Percentiles rank a stretch among this genome's conserved stretches.
phyloP scores from a whole-genome alignment of 208 protist species.

The Acanthamoeba healyi region DNA sequence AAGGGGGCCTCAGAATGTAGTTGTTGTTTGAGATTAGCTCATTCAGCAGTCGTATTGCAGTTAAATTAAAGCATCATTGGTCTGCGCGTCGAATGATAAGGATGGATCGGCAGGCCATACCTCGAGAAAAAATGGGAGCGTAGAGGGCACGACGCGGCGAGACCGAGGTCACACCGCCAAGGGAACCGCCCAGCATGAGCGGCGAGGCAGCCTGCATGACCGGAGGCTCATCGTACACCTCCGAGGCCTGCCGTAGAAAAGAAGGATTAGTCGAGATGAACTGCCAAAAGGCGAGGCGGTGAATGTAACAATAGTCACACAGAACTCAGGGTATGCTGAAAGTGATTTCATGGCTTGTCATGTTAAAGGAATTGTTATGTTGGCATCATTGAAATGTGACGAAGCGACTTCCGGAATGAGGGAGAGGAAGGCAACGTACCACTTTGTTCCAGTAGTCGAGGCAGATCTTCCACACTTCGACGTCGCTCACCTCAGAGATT shows the following conservation, averaged over 20 bases:
- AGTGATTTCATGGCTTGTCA: neutral
- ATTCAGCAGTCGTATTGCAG: neutral
- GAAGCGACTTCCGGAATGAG: neutral
- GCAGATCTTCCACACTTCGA: slow-evolving; percentile 99
- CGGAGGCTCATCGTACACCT: slow-evolving; percentile 32
- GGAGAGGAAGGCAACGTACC: slow-evolving; percentile 1
- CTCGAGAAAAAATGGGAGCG: slow-evolving; percentile 50
- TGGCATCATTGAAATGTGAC: neutral
- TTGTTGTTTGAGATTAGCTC: neutral
- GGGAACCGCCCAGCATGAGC: slow-evolving; percentile 7
- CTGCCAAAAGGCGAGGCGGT: neutral
- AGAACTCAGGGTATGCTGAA: neutral
- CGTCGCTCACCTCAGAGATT: slow-evolving; percentile 97
- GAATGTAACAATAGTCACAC: neutral
- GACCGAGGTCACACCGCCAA: neutral
- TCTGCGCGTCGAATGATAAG: neutral
- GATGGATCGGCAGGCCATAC: neutral
- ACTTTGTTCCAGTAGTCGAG: slow-evolving; percentile 99
- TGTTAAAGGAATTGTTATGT: neutral
- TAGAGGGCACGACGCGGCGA: slow-evolving; percentile 46
- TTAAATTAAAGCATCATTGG: neutral
- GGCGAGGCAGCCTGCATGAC: slow-evolving; percentile 29
- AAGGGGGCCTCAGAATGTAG: neutral
- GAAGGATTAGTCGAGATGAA: neutral
- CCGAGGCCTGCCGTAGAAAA: neutral